Base-by-base conservation (phyloP, 495 filamentous ascomycete genomes). In the Xanthoparmelia taractica region DNA sequence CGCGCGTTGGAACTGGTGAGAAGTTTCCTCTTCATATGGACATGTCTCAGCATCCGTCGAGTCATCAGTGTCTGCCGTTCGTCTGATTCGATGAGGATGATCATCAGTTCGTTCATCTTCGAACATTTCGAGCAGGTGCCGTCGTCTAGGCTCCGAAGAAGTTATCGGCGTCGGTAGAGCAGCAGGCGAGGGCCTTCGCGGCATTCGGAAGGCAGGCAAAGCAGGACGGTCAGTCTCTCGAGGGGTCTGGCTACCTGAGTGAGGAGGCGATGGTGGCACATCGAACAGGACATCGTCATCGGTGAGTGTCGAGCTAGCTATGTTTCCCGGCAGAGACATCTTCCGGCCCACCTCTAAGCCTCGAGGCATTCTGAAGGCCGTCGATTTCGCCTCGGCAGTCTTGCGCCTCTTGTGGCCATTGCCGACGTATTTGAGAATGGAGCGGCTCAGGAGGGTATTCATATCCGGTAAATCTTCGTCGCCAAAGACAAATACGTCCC, bases 211-310 rank as follows among this genome's bases (percentile, higher is more conserved):
- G n/a, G 60, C 71, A 55, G 67, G 59, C 10, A 52, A 54, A 34
- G 25, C 62, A 33, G 65, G 60, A 25, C 65, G 66, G 43, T 57
- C 54, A 15, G 61, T 68, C 31, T 70, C 66, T 11, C 17, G 48
- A 2, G 76, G 73, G 8, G 71, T 74, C 2, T 67, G 62, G 66
- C 72, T 72, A 23, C 70, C 70, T 33, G 78, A 74, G 36, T 71
- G 71, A 36, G 77, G 76, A 17, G 80, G 78, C 31, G 77, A 81
- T 27, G 71, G 74, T 2, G 73, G 68, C 23, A 78, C 61, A 48
- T 60, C 56, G 25, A 37, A 68, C 8, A 54, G 61, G 13, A 65
- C 45, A 8, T 59, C 58, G 10, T 64, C 60, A 17, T 45, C 45
- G 11, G 17, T 55, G 13, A 45, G 38, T 13, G 33, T 17, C 18